Percentiles rank a stretch among this genome's conserved stretches.
These are phyloP conservation scores for Blumeria graminis DNA, from an alignment of 2,329 filamentous ascomycete species.

Conservation along the genomic window DNA sequence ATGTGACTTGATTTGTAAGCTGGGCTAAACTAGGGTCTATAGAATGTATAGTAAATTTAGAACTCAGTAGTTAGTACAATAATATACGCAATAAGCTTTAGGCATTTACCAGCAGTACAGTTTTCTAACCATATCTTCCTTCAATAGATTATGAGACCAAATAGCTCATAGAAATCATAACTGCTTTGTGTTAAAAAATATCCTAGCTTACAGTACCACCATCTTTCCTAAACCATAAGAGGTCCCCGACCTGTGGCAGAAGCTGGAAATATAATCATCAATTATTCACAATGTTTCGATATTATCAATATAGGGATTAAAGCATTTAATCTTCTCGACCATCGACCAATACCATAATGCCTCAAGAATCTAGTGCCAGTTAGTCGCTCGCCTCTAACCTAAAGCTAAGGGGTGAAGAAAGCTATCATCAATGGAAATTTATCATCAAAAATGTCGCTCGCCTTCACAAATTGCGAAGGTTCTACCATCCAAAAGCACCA, in stretches of 20 bases:
- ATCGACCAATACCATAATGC: background rate
- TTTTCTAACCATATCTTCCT: background rate
- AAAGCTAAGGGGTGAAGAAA: background rate
- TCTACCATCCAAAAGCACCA: background rate
- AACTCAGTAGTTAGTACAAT: too few relatives aligned
- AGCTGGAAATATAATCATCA: background rate
- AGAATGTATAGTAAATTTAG: too few relatives aligned
- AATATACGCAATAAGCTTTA: too few relatives aligned
- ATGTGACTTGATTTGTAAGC: too few relatives aligned
- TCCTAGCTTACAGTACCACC: background rate
- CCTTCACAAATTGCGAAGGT: background rate
- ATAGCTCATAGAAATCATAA: background rate
- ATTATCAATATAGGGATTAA: background rate
- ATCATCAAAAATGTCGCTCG: background rate
- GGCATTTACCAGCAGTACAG: too few relatives aligned
- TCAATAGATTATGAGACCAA: slow-evolving; percentile 1
- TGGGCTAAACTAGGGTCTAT: too few relatives aligned
- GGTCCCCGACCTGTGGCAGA: background rate
- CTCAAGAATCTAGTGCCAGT: background rate
- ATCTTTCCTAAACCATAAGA: background rate
- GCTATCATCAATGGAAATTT: background rate
- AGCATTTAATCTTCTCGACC: background rate
- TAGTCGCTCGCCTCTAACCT: background rate
- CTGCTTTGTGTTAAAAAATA: background rate
- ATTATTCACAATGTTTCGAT: background rate